Evolutionary conservation across 495 filamentous ascomycete genomes (phyloP).

Genomic region (Schizothecium vesticola): DNA sequence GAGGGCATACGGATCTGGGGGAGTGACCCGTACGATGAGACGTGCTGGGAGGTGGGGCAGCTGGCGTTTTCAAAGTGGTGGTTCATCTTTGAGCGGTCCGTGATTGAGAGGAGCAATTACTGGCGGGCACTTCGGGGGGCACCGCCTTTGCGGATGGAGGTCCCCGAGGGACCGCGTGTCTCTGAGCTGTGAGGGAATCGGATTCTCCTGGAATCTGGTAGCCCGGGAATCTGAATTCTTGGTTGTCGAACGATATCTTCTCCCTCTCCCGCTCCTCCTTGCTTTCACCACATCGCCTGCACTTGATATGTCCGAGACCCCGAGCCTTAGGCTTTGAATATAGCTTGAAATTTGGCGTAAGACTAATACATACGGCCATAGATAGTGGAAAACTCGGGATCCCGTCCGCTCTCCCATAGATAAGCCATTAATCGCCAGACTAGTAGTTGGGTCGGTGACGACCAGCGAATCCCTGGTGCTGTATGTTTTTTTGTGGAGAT

Average conservation of each 20-base stretch:
- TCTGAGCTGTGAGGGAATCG: not conserved
- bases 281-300: no score
- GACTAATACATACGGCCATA: constrained; percentile 16
- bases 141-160: not conserved
- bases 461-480: constrained; percentile 38
- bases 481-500: constrained; percentile 33
- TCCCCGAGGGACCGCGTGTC: not conserved
- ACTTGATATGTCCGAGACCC: no score
- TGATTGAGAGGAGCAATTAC: constrained; percentile 40
- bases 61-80: constrained; percentile 47
- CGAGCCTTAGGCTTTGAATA: not conserved
- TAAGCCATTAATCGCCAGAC: constrained; percentile 32
- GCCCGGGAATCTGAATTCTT: no score
- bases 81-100: constrained; percentile 43
- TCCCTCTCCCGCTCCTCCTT: no score
- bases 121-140: constrained; percentile 28
- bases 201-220: no score
- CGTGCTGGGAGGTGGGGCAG: constrained; percentile 45
- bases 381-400: constrained; percentile 39
- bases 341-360: not conserved
- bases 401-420: constrained; percentile 50
- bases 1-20: constrained; percentile 40
- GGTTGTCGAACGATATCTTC: no score
- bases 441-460: constrained; percentile 41
- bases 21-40: constrained; percentile 29